Conservation (phyloP, 331 rosid species). For the Rosa hybrid region DNA sequence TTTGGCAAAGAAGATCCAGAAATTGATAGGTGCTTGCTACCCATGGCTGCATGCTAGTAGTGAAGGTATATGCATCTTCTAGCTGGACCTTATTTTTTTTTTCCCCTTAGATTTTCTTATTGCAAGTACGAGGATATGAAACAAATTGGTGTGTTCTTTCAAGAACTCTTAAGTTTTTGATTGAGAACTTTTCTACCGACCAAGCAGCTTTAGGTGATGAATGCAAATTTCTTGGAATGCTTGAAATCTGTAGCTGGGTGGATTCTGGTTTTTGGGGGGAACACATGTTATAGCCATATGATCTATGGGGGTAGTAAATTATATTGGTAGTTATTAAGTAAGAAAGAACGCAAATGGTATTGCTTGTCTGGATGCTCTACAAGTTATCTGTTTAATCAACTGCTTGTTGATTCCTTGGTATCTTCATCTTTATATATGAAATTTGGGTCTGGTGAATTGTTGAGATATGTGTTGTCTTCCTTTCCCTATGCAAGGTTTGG, state of each 20-base stretch:
- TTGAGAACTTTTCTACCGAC: neutral
- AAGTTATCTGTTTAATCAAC: neutral
- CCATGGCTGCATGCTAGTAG: constrained; percentile 87
- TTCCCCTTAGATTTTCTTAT: neutral
- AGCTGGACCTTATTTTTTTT: neutral
- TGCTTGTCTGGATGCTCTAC: neutral
- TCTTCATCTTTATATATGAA: neutral
- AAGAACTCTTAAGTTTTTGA: neutral
- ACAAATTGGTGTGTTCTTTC: neutral
- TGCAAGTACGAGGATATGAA: neutral
- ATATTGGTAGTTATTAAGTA: neutral
- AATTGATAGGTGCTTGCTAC: constrained; percentile 70
- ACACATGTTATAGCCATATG: neutral
- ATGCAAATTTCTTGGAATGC: neutral
- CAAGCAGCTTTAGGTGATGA: neutral
- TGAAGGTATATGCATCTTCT: constrained; percentile 59
- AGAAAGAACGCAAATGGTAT: neutral
- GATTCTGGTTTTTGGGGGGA: neutral
- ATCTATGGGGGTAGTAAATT: neutral
- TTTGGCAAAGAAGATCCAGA: constrained; percentile 48
- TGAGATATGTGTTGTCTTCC: neutral
- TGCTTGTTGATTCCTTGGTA: neutral
- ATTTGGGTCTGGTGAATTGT: neutral
- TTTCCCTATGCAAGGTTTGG: neutral
- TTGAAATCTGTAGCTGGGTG: neutral